Percentiles rank a stretch among this genome's conserved stretches.
phyloP scores from a whole-genome alignment of 345 rosid species.

The Arabis hirsuta region DNA sequence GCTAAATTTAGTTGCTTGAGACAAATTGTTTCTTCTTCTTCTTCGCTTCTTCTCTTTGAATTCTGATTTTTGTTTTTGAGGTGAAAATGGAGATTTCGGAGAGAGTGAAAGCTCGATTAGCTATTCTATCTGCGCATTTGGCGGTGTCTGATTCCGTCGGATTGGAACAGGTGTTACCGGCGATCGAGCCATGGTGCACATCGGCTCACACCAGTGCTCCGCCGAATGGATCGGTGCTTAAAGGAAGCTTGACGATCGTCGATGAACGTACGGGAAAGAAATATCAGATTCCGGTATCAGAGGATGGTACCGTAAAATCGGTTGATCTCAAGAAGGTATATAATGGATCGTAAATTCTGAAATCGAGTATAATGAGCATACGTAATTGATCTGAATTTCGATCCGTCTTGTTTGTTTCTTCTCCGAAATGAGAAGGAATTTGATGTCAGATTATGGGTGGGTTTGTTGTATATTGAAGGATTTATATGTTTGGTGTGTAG shows the following conservation, averaged over 20 bases:
- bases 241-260: constrained; percentile 61
- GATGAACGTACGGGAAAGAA: constrained; percentile 82
- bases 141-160: constrained; percentile 42
- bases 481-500: constrained; percentile 47
- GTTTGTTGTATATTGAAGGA: neutral
- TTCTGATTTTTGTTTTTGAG: neutral
- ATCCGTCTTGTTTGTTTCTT: neutral
- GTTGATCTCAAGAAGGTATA: constrained; percentile 84
- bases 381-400: neutral
- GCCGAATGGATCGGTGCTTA: constrained; percentile 61
- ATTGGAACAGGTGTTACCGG: constrained; percentile 19
- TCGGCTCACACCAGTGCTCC: constrained; percentile 50
- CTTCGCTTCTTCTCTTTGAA: constrained; percentile 3
- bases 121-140: constrained; percentile 71
- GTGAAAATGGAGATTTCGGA: constrained; percentile 41
- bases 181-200: constrained; percentile 56
- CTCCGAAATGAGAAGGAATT: constrained; percentile 4
- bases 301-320: constrained; percentile 76
- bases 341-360: neutral
- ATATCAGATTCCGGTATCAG: constrained; percentile 64
- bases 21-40: neutral
- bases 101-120: constrained; percentile 61
- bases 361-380: neutral
- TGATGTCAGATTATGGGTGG: neutral
- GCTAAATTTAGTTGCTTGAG: neutral